These are phyloP conservation scores for Ligustrum vulgare DNA, from an alignment of 257 asterid genomes.

Conservation along the genomic window DNA sequence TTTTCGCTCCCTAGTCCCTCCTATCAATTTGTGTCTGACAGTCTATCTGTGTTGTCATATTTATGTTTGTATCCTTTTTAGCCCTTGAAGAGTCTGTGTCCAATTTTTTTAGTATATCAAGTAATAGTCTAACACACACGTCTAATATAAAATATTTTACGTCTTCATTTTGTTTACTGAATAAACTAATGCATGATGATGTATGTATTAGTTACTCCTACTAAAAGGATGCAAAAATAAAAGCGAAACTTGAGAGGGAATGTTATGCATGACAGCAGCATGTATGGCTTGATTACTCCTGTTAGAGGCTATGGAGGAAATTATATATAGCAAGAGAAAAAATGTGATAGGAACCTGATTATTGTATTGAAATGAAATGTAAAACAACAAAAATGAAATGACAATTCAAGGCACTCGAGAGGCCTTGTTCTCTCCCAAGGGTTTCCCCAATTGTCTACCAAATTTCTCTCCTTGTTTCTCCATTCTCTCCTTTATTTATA, in stretches of 20 bases:
- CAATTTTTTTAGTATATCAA: not conserved
- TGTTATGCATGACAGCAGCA: not conserved
- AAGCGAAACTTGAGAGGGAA: not conserved
- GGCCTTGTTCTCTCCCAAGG: too few relatives aligned
- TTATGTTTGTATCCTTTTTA: constrained; percentile 1
- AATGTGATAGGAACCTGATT: too few relatives aligned
- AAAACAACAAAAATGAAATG: too few relatives aligned
- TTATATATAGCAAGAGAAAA: not conserved
- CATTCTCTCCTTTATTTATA: too few relatives aligned
- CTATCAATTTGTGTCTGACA: not conserved
- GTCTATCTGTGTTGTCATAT: not conserved
- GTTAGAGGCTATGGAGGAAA: constrained; percentile 6
- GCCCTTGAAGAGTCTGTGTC: not conserved
- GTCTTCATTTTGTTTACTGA: not conserved
- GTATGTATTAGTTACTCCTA: not conserved
- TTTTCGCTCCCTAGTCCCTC: not conserved
- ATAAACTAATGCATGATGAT: not conserved
- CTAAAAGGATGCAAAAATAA: too few relatives aligned
- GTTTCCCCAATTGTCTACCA: too few relatives aligned
- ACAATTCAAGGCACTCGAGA: too few relatives aligned
- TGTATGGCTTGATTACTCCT: not conserved
- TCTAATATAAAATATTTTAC: not conserved
- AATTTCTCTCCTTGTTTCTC: too few relatives aligned
- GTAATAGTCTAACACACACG: not conserved
- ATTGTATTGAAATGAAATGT: too few relatives aligned